Base-by-base conservation (phyloP, 441 rosid species). In the Euphorbia corollata region DNA sequence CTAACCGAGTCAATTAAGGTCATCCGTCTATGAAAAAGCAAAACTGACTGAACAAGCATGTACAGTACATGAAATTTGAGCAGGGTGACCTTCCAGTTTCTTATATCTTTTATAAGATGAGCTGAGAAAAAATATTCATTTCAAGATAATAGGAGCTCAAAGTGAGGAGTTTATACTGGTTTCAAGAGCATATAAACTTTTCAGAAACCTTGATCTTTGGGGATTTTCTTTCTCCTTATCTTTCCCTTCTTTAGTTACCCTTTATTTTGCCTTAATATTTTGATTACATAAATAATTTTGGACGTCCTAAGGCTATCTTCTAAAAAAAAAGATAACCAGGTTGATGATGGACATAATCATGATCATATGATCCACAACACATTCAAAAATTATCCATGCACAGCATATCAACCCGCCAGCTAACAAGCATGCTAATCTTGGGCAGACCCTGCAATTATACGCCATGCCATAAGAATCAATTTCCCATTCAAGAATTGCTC, bases 391-490 rank as follows among this genome's bases (percentile, higher is more conserved):
- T 84, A 80, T 85, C 85, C 85, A 86, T 75, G 87, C 79, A 83
- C 85, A 78, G 88, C 92, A 85, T 76, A 80, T 83, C 85, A 81
- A 83, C 63, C 92, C 83, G 75, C 87, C 94, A 82, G 90, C 84
- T 81, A 86, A 85, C 78, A 81, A 82, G 85, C 91, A 84, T 69
- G 81, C 82, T 85, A 88, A 79, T 76, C 90, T 82, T 81, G 90
- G 75, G 79, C 64, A 79, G 68, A 77, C 81, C 90, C 95, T 85
- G 92, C 90, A 88, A 86, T 86, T 83, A 71, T 83, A 78, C 79
- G 87, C 62, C 91, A 85, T 78, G 82, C 92, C 92, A 86, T 86
- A 83, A 74, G 41, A 70, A 88, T 85, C 88, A 88, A 83, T 81
- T 78, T 74, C 63, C 78, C 78, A 75, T 68, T 66, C 72, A 70